These are phyloP conservation scores for Trametes coccinea DNA, from an alignment of 768 basidiomycete genomes.

Conservation along the genomic window DNA sequence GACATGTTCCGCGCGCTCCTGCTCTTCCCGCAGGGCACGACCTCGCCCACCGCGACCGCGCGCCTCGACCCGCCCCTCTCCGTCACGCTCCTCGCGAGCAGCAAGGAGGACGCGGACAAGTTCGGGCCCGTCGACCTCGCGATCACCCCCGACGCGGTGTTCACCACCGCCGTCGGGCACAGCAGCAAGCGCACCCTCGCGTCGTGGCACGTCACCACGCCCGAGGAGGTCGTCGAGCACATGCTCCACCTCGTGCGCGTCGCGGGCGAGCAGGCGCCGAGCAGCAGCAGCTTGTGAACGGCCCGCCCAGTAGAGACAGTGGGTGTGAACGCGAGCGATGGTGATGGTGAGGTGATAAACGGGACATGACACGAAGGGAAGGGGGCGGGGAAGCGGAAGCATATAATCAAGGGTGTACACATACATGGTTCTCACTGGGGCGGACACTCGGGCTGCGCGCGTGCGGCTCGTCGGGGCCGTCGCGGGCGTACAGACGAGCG, in stretches of 20 bases:
- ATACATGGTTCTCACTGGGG: background rate
- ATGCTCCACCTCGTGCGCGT: conserved; percentile 59
- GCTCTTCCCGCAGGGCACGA: conserved; percentile 46
- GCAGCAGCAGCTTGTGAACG: conserved; percentile 8
- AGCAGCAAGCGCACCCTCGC: conserved; percentile 88
- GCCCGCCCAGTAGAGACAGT: background rate
- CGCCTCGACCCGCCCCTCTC: conserved; percentile 57
- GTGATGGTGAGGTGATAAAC: background rate
- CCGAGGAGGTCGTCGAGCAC: conserved; percentile 82
- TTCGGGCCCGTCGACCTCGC: conserved; percentile 57
- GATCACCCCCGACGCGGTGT: conserved; percentile 69
- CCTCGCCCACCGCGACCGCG: conserved; percentile 15
- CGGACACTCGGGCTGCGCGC: background rate
- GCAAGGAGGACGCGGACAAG: conserved; percentile 29
- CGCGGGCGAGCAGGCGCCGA: background rate
- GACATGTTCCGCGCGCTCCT: conserved; percentile 97
- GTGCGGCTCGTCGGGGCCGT: background rate
- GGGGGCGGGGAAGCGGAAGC: background rate
- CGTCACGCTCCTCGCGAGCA: conserved; percentile 38
- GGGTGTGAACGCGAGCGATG: background rate
- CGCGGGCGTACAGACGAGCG: background rate
- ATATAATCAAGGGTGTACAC: conserved; percentile 10
- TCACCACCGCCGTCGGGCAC: conserved; percentile 93
- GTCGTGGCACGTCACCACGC: conserved; percentile 88
- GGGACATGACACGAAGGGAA: background rate